Conservation (phyloP, 1,284 basidiomycete genomes). For the Naganishia sp. region DNA sequence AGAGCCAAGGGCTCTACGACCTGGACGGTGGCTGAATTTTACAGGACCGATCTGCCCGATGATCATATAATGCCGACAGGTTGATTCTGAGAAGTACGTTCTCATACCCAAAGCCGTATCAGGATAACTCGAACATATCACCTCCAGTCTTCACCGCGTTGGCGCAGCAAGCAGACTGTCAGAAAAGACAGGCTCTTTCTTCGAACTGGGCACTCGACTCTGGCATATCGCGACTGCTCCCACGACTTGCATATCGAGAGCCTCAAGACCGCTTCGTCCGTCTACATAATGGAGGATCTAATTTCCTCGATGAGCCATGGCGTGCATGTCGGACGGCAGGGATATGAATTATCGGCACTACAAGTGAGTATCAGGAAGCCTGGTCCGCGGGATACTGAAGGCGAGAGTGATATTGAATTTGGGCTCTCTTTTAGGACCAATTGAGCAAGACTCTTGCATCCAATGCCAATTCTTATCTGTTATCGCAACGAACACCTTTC, state of each 20-base stretch:
- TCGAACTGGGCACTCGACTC: too few species aligned
- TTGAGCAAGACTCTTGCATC: slow-evolving; percentile 17
- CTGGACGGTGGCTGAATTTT: not conserved
- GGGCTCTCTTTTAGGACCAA: not conserved
- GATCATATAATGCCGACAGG: not conserved
- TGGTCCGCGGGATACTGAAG: not conserved
- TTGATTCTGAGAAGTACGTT: too few species aligned
- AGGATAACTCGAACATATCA: too few species aligned
- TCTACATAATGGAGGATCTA: slow-evolving; percentile 12
- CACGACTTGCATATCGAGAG: too few species aligned
- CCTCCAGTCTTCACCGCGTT: too few species aligned
- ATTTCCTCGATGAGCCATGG: slow-evolving; percentile 17
- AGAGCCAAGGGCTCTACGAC: not conserved
- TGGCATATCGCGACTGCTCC: too few species aligned
- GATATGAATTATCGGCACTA: slow-evolving; percentile 10
- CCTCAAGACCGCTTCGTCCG: not conserved
- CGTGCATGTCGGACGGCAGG: slow-evolving; percentile 22
- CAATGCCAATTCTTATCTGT: slow-evolving; percentile 4
- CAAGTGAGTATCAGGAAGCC: slow-evolving; percentile 1
- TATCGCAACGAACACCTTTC: not conserved
- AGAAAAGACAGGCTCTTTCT: too few species aligned
- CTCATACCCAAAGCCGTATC: too few species aligned
- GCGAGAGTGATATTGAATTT: not conserved
- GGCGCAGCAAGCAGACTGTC: too few species aligned
- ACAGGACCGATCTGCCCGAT: not conserved